Percentiles rank a stretch among this genome's conserved stretches.
Conservation (phyloP, 305 asterid genomes). For the Fraxinus sp. region DNA sequence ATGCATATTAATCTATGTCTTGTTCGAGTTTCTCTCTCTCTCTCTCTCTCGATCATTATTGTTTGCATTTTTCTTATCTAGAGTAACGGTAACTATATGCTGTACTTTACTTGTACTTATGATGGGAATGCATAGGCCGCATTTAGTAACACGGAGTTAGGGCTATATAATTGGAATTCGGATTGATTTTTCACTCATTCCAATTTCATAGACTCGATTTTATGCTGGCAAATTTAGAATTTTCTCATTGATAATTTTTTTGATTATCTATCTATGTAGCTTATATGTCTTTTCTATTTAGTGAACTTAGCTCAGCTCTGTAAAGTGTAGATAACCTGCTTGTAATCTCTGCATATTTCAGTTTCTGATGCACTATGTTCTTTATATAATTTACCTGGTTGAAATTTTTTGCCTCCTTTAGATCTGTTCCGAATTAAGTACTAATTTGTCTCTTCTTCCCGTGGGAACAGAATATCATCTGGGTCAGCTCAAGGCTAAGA, state of each 20-base stretch:
- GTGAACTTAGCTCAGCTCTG: neutral
- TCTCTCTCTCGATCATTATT: no score
- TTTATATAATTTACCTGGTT: neutral
- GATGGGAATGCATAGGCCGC: neutral
- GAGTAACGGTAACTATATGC: no score
- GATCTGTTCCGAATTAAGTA: no score
- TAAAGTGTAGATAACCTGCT: neutral
- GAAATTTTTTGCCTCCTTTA: neutral
- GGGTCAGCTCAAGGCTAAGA: constrained; percentile 99
- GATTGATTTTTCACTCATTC: neutral
- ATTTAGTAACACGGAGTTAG: neutral
- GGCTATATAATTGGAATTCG: neutral
- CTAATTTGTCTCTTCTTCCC: neutral
- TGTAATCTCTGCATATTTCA: neutral
- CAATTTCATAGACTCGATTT: neutral
- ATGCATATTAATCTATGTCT: neutral
- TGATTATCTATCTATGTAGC: neutral
- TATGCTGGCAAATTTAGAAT: neutral
- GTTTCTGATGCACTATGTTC: neutral
- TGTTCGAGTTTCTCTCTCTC: neutral
- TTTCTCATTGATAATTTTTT: neutral
- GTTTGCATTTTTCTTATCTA: no score
- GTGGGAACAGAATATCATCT: constrained; percentile 77
- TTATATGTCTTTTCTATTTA: neutral
- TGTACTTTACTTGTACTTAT: neutral